Evolutionary conservation across 2,329 filamentous ascomycete genomes (phyloP).

Genomic region (Pseudogymnoascus sp.): DNA sequence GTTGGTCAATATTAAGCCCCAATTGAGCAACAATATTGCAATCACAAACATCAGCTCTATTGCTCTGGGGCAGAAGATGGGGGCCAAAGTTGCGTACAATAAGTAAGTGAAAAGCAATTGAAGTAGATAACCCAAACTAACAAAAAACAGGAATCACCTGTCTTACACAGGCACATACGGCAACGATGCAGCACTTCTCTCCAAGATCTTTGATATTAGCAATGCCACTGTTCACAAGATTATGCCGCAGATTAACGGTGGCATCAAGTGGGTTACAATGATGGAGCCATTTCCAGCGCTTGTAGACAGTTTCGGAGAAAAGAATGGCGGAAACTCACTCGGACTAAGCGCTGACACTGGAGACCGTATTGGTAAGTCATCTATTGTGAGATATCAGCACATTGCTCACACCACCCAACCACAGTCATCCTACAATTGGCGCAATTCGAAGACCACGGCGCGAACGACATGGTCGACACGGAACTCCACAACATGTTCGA

Average conservation of each 20-base stretch:
- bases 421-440: neutral
- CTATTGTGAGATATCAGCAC: neutral
- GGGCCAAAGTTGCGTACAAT: neutral
- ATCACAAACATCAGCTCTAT: neutral
- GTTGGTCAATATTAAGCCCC: neutral
- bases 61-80: neutral
- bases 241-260: neutral
- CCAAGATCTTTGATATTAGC: slow-evolving; percentile 10
- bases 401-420: neutral
- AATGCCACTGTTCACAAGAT: slow-evolving; percentile 9
- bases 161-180: slow-evolving; percentile 10
- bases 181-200: neutral
- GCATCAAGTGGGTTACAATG: neutral
- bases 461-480: neutral
- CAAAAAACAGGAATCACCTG: neutral
- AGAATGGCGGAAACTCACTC: slow-evolving; percentile 10
- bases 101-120: neutral
- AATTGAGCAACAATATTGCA: neutral
- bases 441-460: neutral
- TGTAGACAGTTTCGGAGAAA: neutral
- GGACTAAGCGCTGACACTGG: neutral
- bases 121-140: neutral
- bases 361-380: neutral
- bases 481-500: slow-evolving; percentile 1
- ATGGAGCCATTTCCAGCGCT: slow-evolving; percentile 1